Conservation (phyloP, 1,284 basidiomycete species). For the Marasmius tenuissimus region DNA sequence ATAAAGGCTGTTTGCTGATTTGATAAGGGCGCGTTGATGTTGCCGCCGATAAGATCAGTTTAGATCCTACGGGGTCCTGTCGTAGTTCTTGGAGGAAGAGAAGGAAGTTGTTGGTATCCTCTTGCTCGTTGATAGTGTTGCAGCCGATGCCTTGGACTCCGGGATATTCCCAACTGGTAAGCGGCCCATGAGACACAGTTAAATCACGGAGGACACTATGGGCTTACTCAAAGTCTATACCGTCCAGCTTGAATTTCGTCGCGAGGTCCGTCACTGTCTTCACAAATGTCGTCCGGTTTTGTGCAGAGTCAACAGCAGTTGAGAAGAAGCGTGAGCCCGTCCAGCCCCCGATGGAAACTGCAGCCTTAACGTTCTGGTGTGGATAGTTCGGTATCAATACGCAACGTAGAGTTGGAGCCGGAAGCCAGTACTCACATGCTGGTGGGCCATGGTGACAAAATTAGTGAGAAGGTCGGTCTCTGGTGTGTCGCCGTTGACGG, state of each 20-base stretch:
- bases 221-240: conserved; percentile 66
- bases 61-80: conserved; percentile 2
- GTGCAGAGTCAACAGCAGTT: conserved; percentile 44
- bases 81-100: conserved; percentile 8
- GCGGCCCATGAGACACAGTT: neutral
- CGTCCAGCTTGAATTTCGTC: conserved; percentile 57
- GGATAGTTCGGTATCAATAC: too few relatives aligned
- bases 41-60: conserved; percentile 1
- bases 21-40: neutral
- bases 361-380: conserved; percentile 50
- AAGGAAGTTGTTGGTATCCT: conserved; percentile 8
- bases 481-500: conserved; percentile 1
- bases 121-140: conserved; percentile 41
- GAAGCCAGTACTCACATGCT: conserved; percentile 6
- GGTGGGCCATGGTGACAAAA: conserved; percentile 9
- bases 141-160: conserved; percentile 52
- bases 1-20: neutral
- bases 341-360: conserved; percentile 77
- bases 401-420: neutral
- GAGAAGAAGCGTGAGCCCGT: conserved; percentile 61
- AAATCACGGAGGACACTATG: neutral
- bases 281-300: conserved; percentile 56
- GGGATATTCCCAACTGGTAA: conserved; percentile 70
- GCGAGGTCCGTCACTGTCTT: conserved; percentile 53
- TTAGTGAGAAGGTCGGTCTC: conserved; percentile 1